Percentiles rank a stretch among this genome's conserved stretches.
These are phyloP conservation scores for Zopfochytrium polystomum DNA, from an alignment of 371 early-diverging fungal species.

Conservation along the genomic window DNA sequence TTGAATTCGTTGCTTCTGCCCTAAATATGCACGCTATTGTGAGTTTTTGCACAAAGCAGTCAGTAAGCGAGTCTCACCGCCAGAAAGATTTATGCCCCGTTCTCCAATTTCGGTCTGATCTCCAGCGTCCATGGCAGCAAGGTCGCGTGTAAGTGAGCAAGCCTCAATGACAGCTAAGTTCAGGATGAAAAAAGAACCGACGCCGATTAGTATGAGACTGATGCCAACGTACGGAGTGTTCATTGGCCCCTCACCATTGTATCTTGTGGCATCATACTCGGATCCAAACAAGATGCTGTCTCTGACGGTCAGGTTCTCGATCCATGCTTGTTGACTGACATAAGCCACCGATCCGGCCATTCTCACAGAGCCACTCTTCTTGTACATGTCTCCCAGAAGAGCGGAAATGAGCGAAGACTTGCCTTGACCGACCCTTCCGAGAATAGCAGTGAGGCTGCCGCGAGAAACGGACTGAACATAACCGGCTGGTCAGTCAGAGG, in stretches of 20 bases:
- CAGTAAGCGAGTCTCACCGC: no score
- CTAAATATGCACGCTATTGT: no score
- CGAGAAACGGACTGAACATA: slow-evolving; percentile 37
- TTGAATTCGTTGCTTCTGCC: no score
- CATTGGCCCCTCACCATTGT: slow-evolving; percentile 11
- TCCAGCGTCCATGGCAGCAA: slow-evolving; percentile 77
- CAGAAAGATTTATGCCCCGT: slow-evolving; percentile 48
- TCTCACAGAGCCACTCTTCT: slow-evolving; percentile 50
- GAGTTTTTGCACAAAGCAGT: slow-evolving; percentile 19
- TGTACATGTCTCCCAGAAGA: no score
- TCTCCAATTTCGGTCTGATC: slow-evolving; percentile 89
- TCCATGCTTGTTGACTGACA: slow-evolving; percentile 54
- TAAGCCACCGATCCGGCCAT: slow-evolving; percentile 40
- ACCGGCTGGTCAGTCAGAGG: no score
- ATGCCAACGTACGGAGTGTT: neutral
- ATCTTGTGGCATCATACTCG: slow-evolving; percentile 42
- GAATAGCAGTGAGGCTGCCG: slow-evolving; percentile 46
- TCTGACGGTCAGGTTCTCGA: slow-evolving; percentile 42
- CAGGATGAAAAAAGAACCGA: neutral
- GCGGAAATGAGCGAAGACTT: slow-evolving; percentile 52
- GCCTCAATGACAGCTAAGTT: slow-evolving; percentile 40
- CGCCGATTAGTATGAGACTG: no score
- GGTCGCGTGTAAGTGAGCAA: slow-evolving; percentile 70
- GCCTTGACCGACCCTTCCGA: slow-evolving; percentile 52
- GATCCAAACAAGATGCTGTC: no score